Evolutionary conservation across 352 stramenopile species (phyloP).

Genomic region (Phytophthora chlamydospora): DNA sequence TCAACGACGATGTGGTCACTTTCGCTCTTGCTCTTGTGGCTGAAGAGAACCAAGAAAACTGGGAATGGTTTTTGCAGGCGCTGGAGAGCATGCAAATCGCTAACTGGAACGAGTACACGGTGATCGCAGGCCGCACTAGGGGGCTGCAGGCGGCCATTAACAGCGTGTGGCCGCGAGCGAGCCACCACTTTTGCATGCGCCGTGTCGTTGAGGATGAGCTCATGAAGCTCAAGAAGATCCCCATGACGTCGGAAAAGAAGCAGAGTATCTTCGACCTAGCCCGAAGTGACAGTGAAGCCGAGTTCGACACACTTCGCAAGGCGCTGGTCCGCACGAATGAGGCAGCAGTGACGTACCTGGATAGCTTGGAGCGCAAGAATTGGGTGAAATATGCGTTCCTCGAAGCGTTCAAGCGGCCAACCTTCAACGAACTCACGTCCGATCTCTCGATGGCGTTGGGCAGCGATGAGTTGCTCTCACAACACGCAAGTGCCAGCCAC

Average conservation of each 20-base stretch:
- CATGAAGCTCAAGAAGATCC: conserved; percentile 60
- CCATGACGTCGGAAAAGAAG: conserved; percentile 68
- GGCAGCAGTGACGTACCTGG: conserved; percentile 55
- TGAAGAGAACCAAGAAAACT: conserved; percentile 70
- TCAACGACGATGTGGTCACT: conserved; percentile 71
- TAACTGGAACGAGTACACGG: conserved; percentile 71
- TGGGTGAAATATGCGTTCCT: conserved; percentile 87
- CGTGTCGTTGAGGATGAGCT: conserved; percentile 78
- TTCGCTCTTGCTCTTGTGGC: conserved; percentile 73
- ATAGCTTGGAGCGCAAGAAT: conserved; percentile 56
- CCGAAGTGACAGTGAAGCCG: conserved; percentile 69
- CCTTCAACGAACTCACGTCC: conserved; percentile 75
- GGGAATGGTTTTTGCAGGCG: conserved; percentile 75
- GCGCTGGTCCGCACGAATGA: conserved; percentile 62
- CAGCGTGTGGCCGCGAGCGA: conserved; percentile 59
- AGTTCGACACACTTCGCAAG: conserved; percentile 67
- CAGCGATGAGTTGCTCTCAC: conserved; percentile 50
- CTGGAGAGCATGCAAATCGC: conserved; percentile 48
- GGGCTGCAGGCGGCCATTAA: conserved; percentile 61
- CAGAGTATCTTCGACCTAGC: conserved; percentile 73
- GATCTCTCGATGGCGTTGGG: conserved; percentile 57
- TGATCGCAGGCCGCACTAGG: conserved; percentile 62
- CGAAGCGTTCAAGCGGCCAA: conserved; percentile 65
- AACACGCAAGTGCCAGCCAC: conserved; percentile 45
- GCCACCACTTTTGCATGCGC: conserved; percentile 76